Base-by-base conservation (phyloP, 768 basidiomycete species). In the Boletus reticuloceps region DNA sequence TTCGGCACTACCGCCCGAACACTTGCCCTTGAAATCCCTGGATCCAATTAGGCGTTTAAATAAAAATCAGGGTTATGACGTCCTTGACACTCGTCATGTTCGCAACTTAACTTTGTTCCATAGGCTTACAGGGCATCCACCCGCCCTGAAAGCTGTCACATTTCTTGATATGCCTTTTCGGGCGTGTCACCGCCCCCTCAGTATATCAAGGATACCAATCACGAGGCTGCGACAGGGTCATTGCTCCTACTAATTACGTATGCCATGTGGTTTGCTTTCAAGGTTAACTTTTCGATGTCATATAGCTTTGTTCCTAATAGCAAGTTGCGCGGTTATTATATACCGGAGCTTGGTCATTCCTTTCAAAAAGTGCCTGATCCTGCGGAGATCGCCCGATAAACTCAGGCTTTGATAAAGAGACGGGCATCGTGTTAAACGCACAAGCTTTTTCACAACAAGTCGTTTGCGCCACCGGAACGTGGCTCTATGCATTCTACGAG, bases 351-450 rank as follows among this genome's bases (percentile, higher is more conserved):
- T 54, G 41, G 51, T 8, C 27, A 25, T 34, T 50, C 20, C 22
- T 39, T 25, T 9, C 13, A 36, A 9, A 29, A 29, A 54, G 62
- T 60, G 61, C 67, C 61, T 66, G 64, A 64, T 69, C 45, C 19
- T 67, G 57, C 38, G 38, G 52, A 61, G 67, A 65, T 69, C 67
- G 59, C 55, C 62, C 65, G 65, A 67, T 66, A 64, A 56, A 52
- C 67, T 64, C 29, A 29, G 29, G 29, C 29, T 67, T 47, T 57
- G 17, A 46, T 47, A 54, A 50, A 44, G n/a, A 20, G 19, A 50
- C 27, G 39, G 51, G 45, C 10, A 27, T 55, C 34, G 34, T 36
- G 34, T 29, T 36, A 36, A 39, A 19, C 22, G 46, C 47, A 50
- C 17, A 44, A 29, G 32, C 49, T 48, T 53, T 42, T 54, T 50